Evolutionary conservation across 352 stramenopile genomes (phyloP), one percentile per base, ranked within the genome.

Genomic region (Pythium aristosporum): DNA sequence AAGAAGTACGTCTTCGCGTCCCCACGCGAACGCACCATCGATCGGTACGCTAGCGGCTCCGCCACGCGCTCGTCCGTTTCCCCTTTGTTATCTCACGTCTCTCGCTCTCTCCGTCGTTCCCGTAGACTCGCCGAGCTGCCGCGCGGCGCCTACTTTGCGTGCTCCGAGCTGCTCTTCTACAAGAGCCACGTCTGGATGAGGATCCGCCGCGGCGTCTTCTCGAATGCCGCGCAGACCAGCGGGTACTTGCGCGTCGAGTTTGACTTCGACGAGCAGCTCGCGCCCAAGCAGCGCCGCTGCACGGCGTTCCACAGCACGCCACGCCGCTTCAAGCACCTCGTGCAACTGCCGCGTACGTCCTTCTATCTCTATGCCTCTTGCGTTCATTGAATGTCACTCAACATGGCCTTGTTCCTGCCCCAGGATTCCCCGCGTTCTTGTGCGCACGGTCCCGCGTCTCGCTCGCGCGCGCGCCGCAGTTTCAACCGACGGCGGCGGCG

Each of bases 151-250:
- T 91, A 92, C 62, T 89, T 92, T 50, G 81, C 81, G 5, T 89
- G 80, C 59, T 86, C 76, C 5, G 61, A 71, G 39, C 51, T 89
- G 10, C 59, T 75, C 0, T 83, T 76, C 43, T 85, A 85, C 42
- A 77, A 80, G 4, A 61, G 86, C 61, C 71, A 89, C 50, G 74
- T 80, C 62, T 92, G 84, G 84, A 77, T 92, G 60, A 86, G 91
- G 60, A 89, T 91, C 69, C 84, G 80, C 32, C 84, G 80, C 43
- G 84, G 84, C 32, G 76, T 77, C 51, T 92, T 92, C 61, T 91
- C 84, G 28, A 92, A 87, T 49, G 74, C 79, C 41, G 76, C 78
- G 52, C 74, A 77, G 53, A 88, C 84, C 65, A 68, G 61, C 50
- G 84, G 84, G 13, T 92, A 88, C 69, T 68, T 92, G 28, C 83